Evolutionary conservation across 2,329 filamentous ascomycete species (phyloP).

Genomic region (Exophiala viscosa): DNA sequence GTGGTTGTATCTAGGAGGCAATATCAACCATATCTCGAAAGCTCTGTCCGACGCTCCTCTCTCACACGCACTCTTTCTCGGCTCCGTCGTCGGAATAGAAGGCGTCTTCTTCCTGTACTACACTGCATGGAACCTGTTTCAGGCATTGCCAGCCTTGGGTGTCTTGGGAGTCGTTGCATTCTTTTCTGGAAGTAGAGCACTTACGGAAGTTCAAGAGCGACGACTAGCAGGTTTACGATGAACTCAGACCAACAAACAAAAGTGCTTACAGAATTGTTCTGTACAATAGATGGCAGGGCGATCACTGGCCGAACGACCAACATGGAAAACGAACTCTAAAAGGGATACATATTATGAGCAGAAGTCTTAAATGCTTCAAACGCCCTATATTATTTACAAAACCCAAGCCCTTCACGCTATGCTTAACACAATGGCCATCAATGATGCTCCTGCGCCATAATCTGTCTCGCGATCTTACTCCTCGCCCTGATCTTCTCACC

Average conservation of each 20-base stretch:
- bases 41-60: conserved; percentile 73
- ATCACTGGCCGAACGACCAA: background rate
- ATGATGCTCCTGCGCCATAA: conserved; percentile 15
- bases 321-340: too few relatives aligned
- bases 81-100: conserved; percentile 82
- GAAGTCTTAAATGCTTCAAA: too few relatives aligned
- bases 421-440: background rate
- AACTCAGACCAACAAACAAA: background rate
- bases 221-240: conserved; percentile 68
- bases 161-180: conserved; percentile 69
- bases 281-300: background rate
- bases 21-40: conserved; percentile 70
- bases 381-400: too few relatives aligned
- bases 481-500: conserved; percentile 70
- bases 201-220: conserved; percentile 88
- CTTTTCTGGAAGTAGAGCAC: conserved; percentile 80
- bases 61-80: conserved; percentile 79
- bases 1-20: conserved; percentile 82
- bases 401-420: background rate
- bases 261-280: background rate
- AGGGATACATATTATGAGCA: background rate
- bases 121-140: conserved; percentile 84
- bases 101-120: conserved; percentile 95
- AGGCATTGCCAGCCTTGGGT: conserved; percentile 70
- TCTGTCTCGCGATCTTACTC: conserved; percentile 68